A percentile compares a stretch with the other conserved stretches of the same genome.
These are phyloP conservation scores for Helicostylum pulchrum DNA, from an alignment of 192 early-diverging fungal species.

Conservation along the genomic window DNA sequence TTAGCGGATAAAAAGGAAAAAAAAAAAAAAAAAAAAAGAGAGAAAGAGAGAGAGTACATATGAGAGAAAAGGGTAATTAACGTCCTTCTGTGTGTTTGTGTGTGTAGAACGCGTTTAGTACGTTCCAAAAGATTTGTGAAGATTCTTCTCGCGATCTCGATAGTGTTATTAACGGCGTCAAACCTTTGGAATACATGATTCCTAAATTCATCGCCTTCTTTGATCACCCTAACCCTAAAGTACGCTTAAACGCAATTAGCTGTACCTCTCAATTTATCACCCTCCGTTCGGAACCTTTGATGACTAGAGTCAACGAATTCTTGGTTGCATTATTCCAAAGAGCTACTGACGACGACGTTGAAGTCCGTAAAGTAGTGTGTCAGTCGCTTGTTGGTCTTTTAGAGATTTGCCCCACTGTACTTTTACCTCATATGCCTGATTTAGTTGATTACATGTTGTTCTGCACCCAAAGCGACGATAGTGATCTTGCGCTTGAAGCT, in stretches of 20 bases:
- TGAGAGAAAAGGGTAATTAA: not conserved
- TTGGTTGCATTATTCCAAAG: slow-evolving; percentile 78
- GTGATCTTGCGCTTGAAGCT: slow-evolving; percentile 91
- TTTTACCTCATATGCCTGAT: slow-evolving; percentile 83
- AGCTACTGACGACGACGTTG: slow-evolving; percentile 76
- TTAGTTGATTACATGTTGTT: slow-evolving; percentile 95
- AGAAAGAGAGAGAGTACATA: not conserved
- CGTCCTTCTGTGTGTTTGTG: slow-evolving; percentile 1
- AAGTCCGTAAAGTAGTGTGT: slow-evolving; percentile 91
- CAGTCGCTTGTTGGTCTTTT: slow-evolving; percentile 89
- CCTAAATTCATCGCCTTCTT: slow-evolving; percentile 87
- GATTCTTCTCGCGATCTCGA: slow-evolving; percentile 84
- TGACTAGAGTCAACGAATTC: slow-evolving; percentile 66
- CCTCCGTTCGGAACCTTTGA: slow-evolving; percentile 69
- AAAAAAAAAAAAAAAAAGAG: not conserved
- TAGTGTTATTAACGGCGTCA: slow-evolving; percentile 65
- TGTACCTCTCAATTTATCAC: slow-evolving; percentile 87
- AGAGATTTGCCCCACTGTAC: slow-evolving; percentile 79
- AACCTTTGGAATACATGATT: slow-evolving; percentile 81
- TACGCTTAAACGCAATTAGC: slow-evolving; percentile 80
- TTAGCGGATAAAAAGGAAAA: not conserved
- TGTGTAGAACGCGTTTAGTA: slow-evolving; percentile 74
- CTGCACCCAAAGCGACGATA: slow-evolving; percentile 84
- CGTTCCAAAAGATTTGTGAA: slow-evolving; percentile 94
- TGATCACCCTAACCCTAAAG: slow-evolving; percentile 65